Conservation (phyloP, 495 filamentous ascomycete species). For the Aspergillus leporis region DNA sequence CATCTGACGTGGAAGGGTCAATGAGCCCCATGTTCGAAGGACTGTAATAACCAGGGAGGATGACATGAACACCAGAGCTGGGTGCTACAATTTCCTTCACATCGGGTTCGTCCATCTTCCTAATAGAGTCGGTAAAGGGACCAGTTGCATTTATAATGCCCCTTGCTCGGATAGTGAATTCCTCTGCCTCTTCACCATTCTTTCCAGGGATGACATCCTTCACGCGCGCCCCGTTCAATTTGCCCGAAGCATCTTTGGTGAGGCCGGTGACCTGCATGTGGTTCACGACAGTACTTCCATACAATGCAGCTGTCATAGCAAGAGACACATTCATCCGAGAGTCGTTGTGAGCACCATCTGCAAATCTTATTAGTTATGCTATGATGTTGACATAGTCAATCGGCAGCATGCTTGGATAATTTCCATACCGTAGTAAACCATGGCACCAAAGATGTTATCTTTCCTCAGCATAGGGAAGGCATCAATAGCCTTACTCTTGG, state of each 20-base stretch:
- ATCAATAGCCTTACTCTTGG: constrained; percentile 90
- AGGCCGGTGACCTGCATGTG: constrained; percentile 87
- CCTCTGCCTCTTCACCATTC: constrained; percentile 53
- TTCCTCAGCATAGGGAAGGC: constrained; percentile 97
- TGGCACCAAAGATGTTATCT: constrained; percentile 79
- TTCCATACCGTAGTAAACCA: constrained; percentile 85
- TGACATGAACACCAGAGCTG: constrained; percentile 90
- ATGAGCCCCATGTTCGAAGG: constrained; percentile 96
- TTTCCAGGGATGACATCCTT: constrained; percentile 70
- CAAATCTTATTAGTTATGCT: not conserved
- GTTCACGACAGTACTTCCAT: constrained; percentile 90
- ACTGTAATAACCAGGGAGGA: constrained; percentile 93
- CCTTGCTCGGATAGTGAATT: constrained; percentile 79
- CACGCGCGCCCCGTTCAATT: constrained; percentile 74
- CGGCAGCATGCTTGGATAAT: not conserved
- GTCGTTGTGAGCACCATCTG: constrained; percentile 95
- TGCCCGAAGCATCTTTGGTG: constrained; percentile 76
- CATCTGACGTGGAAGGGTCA: constrained; percentile 91
- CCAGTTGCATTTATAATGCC: constrained; percentile 97
- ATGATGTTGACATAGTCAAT: constrained; percentile 17
- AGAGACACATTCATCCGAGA: constrained; percentile 98
- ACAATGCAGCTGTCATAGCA: constrained; percentile 92
- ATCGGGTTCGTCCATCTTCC: constrained; percentile 80
- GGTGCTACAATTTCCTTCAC: constrained; percentile 89
- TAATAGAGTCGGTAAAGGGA: constrained; percentile 89